Percentiles rank a stretch among this genome's conserved stretches.
Conservation (phyloP, 192 early-diverging fungal species). For the Backusella macrospora region DNA sequence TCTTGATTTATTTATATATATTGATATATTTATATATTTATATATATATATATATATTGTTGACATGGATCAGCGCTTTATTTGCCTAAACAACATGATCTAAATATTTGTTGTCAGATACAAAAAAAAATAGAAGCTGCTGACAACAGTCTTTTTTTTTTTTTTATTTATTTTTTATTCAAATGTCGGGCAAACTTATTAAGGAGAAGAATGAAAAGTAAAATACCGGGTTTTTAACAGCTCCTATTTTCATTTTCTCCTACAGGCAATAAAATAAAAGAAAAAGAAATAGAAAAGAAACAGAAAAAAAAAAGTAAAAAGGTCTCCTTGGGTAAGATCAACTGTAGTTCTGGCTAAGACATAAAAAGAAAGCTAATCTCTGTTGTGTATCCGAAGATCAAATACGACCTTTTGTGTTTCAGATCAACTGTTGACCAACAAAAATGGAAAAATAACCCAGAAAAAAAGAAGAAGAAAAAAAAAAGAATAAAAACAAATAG, state of each 20-base stretch:
- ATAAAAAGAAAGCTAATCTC: slow-evolving; percentile 1
- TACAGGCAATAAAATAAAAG: neutral
- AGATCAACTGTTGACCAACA: slow-evolving; percentile 4
- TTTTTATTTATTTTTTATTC: too few species aligned
- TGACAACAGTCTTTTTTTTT: slow-evolving; percentile 9
- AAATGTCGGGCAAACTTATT: too few species aligned
- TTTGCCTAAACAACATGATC: neutral
- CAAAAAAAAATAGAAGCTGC: neutral
- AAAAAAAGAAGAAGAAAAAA: neutral
- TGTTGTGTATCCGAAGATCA: slow-evolving; percentile 14
- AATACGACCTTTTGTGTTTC: slow-evolving; percentile 8
- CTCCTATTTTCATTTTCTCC: slow-evolving; percentile 11
- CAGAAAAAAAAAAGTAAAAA: neutral
- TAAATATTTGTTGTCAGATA: slow-evolving; percentile 10
- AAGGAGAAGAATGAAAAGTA: slow-evolving; percentile 2
- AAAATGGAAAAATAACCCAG: slow-evolving; percentile 3
- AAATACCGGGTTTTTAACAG: slow-evolving; percentile 7
- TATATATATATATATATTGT: neutral
- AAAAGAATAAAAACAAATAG: neutral
- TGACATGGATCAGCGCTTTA: slow-evolving; percentile 4
- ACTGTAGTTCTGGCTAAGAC: neutral
- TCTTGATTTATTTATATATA: neutral
- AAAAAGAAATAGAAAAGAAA: neutral
- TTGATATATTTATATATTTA: neutral
- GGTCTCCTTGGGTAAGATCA: neutral